A percentile compares a stretch with the other conserved stretches of the same genome.
phyloP scores from a whole-genome alignment of 1,284 basidiomycete species.

The Lignosus rhinocerotis region DNA sequence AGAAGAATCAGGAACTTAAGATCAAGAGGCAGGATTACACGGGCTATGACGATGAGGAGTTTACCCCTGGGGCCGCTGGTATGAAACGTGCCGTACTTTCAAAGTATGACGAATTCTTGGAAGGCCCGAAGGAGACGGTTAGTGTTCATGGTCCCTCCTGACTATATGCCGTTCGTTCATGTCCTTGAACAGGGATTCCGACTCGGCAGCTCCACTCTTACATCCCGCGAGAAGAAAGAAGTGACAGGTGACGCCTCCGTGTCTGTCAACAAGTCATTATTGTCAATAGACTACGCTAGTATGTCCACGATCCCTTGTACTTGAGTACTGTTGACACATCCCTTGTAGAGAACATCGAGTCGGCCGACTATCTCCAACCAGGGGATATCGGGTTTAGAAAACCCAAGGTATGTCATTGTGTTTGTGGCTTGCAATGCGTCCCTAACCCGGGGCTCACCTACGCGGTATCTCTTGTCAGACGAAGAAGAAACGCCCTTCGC shows the following conservation, averaged over 20 bases:
- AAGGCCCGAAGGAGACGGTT: conserved; percentile 68
- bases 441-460: neutral
- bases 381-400: conserved; percentile 95
- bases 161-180: conserved; percentile 5
- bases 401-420: conserved; percentile 65
- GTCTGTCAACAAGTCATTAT: conserved; percentile 75
- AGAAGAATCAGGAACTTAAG: conserved; percentile 83
- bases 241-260: conserved; percentile 47
- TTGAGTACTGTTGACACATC: conserved; percentile 6
- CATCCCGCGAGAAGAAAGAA: conserved; percentile 52
- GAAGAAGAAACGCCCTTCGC: conserved; percentile 86
- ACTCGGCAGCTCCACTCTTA: conserved; percentile 58
- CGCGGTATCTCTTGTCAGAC: conserved; percentile 50
- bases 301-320: conserved; percentile 35
- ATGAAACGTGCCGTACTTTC: conserved; percentile 83
- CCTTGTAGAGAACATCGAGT: conserved; percentile 80
- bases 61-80: conserved; percentile 70
- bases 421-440: conserved; percentile 9
- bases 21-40: conserved; percentile 91
- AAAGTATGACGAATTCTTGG: conserved; percentile 93
- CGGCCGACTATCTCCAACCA: conserved; percentile 87
- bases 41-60: conserved; percentile 96
- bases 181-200: conserved; percentile 67
- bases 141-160: conserved; percentile 23
- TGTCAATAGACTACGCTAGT: conserved; percentile 93